Evolutionary conservation across 352 stramenopile genomes (phyloP).

Genomic region (Phytopythium boreale): DNA sequence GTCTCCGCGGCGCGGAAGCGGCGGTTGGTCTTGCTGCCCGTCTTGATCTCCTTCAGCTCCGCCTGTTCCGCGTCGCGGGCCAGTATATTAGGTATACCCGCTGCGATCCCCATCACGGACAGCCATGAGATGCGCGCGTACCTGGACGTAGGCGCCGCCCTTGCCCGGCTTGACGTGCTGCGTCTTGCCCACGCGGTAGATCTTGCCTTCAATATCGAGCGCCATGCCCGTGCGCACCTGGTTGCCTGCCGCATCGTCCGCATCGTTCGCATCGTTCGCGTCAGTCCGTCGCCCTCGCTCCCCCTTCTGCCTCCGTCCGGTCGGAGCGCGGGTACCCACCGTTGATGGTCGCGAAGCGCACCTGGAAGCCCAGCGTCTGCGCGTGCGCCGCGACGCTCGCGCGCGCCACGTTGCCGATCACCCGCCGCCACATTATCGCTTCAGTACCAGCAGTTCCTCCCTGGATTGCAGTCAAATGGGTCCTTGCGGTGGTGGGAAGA

Average conservation of each 20-base stretch:
- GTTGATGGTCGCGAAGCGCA: conserved; percentile 68
- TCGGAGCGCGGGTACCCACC: conserved; percentile 21
- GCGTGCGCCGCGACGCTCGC: conserved; percentile 10
- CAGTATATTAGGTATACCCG: no score
- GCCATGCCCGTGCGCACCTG: conserved; percentile 81
- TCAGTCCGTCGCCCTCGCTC: neutral
- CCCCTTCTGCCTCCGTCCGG: neutral
- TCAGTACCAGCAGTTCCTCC: neutral
- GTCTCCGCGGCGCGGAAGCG: conserved; percentile 80
- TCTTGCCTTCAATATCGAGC: conserved; percentile 77
- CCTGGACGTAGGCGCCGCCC: conserved; percentile 76
- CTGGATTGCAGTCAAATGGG: neutral
- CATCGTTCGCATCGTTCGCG: neutral
- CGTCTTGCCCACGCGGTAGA: conserved; percentile 83
- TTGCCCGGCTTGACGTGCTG: conserved; percentile 87
- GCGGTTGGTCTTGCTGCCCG: conserved; percentile 76
- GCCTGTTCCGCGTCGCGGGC: conserved; percentile 21
- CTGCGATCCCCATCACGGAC: neutral
- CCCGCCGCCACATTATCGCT: conserved; percentile 38
- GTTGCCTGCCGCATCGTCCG: conserved; percentile 44
- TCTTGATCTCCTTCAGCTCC: conserved; percentile 87
- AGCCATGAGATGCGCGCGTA: conserved; percentile 13
- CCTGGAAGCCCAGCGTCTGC: conserved; percentile 22
- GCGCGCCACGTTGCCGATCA: conserved; percentile 30
- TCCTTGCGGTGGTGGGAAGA: neutral